Conservation (phyloP, 2,329 filamentous ascomycete species). For the Alternaria atra region DNA sequence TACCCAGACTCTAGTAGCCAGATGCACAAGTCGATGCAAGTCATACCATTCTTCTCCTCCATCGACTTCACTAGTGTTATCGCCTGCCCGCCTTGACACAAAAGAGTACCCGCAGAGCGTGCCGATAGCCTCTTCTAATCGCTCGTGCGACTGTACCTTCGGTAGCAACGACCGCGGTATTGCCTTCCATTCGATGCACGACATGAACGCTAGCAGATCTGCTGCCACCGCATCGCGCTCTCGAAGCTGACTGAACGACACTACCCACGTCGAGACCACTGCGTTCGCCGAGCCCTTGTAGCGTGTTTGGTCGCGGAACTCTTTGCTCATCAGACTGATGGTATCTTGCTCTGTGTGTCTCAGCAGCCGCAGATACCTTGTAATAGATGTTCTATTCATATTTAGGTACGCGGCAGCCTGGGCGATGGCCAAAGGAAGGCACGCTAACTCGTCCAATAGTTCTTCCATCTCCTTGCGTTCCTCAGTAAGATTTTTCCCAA, state of each 20-base stretch:
- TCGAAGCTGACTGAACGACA: slow-evolving; percentile 52
- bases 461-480: neutral
- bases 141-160: too few relatives aligned
- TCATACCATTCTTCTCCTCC: slow-evolving; percentile 8
- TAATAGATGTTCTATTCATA: slow-evolving; percentile 27
- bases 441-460: slow-evolving; percentile 42
- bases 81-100: too few relatives aligned
- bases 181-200: slow-evolving; percentile 21
- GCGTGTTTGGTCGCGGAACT: slow-evolving; percentile 52
- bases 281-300: slow-evolving; percentile 51
- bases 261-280: slow-evolving; percentile 54
- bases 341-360: slow-evolving; percentile 44
- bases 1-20: slow-evolving; percentile 18
- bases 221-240: slow-evolving; percentile 44
- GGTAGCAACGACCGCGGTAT: slow-evolving; percentile 29
- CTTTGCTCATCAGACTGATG: slow-evolving; percentile 47
- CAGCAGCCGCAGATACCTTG: slow-evolving; percentile 50
- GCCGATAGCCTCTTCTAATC: too few relatives aligned
- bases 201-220: slow-evolving; percentile 24
- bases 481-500: slow-evolving; percentile 9
- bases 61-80: too few relatives aligned
- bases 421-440: slow-evolving; percentile 55
- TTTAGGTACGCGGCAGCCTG: slow-evolving; percentile 52
- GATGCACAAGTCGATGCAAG: slow-evolving; percentile 26
- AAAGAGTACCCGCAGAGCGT: too few relatives aligned